These are phyloP conservation scores for Venturia aucupariae DNA, from an alignment of 2,329 filamentous ascomycete species.

Conservation along the genomic window DNA sequence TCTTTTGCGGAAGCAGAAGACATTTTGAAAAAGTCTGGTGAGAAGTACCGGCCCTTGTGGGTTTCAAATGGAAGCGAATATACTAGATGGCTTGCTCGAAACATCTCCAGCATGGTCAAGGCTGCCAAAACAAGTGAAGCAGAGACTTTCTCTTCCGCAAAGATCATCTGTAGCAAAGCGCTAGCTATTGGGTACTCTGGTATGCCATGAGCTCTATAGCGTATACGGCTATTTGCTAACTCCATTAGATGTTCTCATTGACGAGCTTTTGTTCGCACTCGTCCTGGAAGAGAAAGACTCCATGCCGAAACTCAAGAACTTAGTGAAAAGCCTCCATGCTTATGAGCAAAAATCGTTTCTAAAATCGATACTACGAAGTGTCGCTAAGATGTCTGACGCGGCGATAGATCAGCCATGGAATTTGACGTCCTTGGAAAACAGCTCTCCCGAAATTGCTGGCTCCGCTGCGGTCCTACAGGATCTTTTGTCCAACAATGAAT, in stretches of 20 bases:
- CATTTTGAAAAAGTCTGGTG: slow-evolving; percentile 31
- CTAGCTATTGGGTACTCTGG: slow-evolving; percentile 58
- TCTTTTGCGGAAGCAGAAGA: slow-evolving; percentile 51
- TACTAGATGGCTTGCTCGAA: slow-evolving; percentile 61
- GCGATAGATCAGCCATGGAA: not conserved
- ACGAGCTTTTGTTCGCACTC: slow-evolving; percentile 1
- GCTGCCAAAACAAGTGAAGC: slow-evolving; percentile 23
- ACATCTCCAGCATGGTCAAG: slow-evolving; percentile 45
- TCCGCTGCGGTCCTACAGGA: slow-evolving; percentile 16
- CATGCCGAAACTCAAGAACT: slow-evolving; percentile 23
- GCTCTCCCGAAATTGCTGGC: slow-evolving; percentile 12
- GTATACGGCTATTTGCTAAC: not conserved
- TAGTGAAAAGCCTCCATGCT: slow-evolving; percentile 35
- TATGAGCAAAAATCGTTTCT: slow-evolving; percentile 41
- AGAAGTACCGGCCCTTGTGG: slow-evolving; percentile 41
- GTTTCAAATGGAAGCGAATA: slow-evolving; percentile 56
- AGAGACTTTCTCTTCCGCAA: slow-evolving; percentile 29
- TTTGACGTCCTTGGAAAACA: not conserved
- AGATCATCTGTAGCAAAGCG: slow-evolving; percentile 46
- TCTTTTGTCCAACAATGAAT: slow-evolving; percentile 19
- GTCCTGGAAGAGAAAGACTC: slow-evolving; percentile 16
- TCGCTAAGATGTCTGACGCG: slow-evolving; percentile 21
- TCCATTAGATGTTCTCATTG: not conserved
- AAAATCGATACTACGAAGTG: slow-evolving; percentile 24
- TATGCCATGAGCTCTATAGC: not conserved